A percentile compares a stretch with the other conserved stretches of the same genome.
These are phyloP conservation scores for Nakazawaea ishiwadae DNA, from an alignment of 805 yeast genomes.

Conservation along the genomic window DNA sequence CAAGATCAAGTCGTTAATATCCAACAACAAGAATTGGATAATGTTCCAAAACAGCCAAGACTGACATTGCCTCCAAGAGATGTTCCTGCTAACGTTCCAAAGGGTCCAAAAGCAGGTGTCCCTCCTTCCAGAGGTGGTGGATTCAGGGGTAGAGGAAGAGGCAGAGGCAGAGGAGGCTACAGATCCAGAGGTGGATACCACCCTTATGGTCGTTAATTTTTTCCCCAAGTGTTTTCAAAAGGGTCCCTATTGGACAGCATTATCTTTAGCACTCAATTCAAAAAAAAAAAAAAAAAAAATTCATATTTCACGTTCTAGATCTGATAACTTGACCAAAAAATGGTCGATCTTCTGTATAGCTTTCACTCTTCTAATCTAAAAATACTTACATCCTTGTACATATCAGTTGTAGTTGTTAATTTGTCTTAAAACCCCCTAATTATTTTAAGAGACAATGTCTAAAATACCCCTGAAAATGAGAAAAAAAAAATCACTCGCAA, in stretches of 20 bases:
- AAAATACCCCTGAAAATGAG: no score
- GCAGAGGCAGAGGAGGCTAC: conserved; percentile 12
- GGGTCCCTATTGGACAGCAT: no score
- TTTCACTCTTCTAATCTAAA: no score
- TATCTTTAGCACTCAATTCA: not conserved
- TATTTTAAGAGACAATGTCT: no score
- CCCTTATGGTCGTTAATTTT: conserved; percentile 7
- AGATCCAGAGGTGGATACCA: conserved; percentile 13
- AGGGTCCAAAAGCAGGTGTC: conserved; percentile 36
- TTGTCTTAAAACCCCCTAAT: no score
- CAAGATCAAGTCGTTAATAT: conserved; percentile 16
- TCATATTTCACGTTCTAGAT: no score
- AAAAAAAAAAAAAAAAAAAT: no score
- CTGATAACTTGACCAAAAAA: no score
- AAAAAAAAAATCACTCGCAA: no score
- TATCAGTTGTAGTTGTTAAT: no score
- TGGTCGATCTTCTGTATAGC: not conserved
- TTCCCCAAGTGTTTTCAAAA: not conserved
- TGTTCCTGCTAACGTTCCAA: conserved; percentile 37
- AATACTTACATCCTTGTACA: no score
- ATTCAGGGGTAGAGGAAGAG: conserved; percentile 4
- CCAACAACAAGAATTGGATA: conserved; percentile 20
- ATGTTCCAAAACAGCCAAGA: conserved; percentile 19
- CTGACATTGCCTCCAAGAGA: conserved; percentile 13
- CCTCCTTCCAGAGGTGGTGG: conserved; percentile 6